Percentiles rank a stretch among this genome's conserved stretches.
Evolutionary conservation across 441 rosid genomes (phyloP).

Genomic region (Populus tomentosa): DNA sequence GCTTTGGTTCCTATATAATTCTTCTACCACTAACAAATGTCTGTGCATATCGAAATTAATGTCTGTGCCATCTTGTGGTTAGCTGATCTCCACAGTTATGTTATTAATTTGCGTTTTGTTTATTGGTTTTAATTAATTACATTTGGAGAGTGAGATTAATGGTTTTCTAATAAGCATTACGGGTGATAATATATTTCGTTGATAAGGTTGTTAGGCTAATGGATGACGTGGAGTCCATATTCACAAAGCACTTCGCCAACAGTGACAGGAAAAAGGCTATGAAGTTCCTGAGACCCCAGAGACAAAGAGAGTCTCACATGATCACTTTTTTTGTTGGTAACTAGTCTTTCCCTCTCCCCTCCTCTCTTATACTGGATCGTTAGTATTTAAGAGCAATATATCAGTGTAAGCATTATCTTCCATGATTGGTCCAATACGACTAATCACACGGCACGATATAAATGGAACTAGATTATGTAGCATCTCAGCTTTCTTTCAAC

Average conservation of each 20-base stretch:
- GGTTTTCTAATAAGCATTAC: not conserved
- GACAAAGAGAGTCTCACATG: slow-evolving; percentile 88
- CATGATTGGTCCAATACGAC: not conserved
- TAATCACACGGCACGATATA: not conserved
- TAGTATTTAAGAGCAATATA: not conserved
- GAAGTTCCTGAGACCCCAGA: slow-evolving; percentile 95
- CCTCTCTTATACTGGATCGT: too few relatives aligned
- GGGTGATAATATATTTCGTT: slow-evolving; percentile 21
- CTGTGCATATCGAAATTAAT: not conserved
- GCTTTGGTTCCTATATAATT: not conserved
- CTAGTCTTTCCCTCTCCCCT: not conserved
- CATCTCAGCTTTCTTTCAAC: not conserved
- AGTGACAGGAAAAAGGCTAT: slow-evolving; percentile 95
- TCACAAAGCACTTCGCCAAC: slow-evolving; percentile 90
- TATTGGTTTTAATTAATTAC: not conserved
- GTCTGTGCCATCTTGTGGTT: not conserved
- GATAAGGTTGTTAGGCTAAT: slow-evolving; percentile 75
- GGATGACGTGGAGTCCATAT: slow-evolving; percentile 99
- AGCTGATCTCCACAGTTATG: not conserved
- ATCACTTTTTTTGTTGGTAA: slow-evolving; percentile 97
- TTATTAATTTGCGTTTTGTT: not conserved
- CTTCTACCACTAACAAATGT: not conserved
- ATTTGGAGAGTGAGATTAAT: not conserved
- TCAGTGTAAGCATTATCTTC: too few relatives aligned
- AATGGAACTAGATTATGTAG: not conserved